These are phyloP conservation scores for Chaetomium fimeti DNA, from an alignment of 495 filamentous ascomycete genomes.

Conservation along the genomic window DNA sequence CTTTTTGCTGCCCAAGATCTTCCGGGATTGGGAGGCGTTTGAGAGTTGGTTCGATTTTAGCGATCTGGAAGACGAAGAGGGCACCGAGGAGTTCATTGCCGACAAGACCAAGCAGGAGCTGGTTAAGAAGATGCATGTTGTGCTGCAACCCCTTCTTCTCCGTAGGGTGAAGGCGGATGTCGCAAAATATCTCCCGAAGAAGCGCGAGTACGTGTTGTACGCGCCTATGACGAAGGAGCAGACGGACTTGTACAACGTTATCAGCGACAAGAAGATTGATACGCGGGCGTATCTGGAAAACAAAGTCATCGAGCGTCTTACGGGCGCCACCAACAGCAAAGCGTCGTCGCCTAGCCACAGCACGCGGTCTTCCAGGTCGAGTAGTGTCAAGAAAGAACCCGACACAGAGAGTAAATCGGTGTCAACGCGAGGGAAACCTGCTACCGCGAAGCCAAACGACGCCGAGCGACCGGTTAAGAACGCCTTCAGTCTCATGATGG, in stretches of 20 bases:
- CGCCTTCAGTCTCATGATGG: slow-evolving; percentile 51
- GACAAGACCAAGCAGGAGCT: slow-evolving; percentile 79
- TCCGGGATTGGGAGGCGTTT: slow-evolving; percentile 84
- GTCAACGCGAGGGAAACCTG: slow-evolving; percentile 20
- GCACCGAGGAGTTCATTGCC: slow-evolving; percentile 66
- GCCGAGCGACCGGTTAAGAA: slow-evolving; percentile 33
- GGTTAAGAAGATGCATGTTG: slow-evolving; percentile 84
- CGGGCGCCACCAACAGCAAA: slow-evolving; percentile 41
- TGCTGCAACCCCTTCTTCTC: slow-evolving; percentile 87
- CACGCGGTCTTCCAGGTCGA: slow-evolving; percentile 41
- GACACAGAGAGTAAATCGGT: slow-evolving; percentile 19
- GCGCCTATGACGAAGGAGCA: slow-evolving; percentile 86
- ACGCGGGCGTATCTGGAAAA: slow-evolving; percentile 79
- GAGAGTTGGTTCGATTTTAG: slow-evolving; percentile 97
- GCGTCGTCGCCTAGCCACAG: slow-evolving; percentile 37
- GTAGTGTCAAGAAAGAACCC: slow-evolving; percentile 32
- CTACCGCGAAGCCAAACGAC: slow-evolving; percentile 18
- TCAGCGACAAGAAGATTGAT: slow-evolving; percentile 67
- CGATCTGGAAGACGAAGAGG: slow-evolving; percentile 71
- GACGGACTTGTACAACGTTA: slow-evolving; percentile 84
- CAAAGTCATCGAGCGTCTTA: slow-evolving; percentile 73
- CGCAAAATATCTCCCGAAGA: slow-evolving; percentile 83
- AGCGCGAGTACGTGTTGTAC: slow-evolving; percentile 92
- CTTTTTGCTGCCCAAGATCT: slow-evolving; percentile 89
- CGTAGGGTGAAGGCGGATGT: slow-evolving; percentile 91